Conservation (phyloP, 2,329 filamentous ascomycete genomes). For the Cercospora zeina region DNA sequence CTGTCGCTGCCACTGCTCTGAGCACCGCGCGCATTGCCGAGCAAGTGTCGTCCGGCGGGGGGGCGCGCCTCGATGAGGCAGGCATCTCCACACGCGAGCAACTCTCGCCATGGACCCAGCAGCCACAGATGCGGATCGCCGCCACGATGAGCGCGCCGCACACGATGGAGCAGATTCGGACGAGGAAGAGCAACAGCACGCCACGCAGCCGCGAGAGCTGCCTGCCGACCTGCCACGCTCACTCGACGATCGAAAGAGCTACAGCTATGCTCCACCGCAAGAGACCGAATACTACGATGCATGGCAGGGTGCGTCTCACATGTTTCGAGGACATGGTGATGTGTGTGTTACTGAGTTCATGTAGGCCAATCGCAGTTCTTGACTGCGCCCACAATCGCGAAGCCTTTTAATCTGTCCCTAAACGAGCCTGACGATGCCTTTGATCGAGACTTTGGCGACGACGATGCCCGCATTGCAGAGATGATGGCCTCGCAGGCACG, state of each 20-base stretch:
- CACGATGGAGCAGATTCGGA: slow-evolving; percentile 25
- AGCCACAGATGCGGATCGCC: slow-evolving; percentile 6
- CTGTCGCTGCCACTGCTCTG: neutral
- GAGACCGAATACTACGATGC: slow-evolving; percentile 99
- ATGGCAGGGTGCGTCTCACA: slow-evolving; percentile 75
- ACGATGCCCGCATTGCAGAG: slow-evolving; percentile 84
- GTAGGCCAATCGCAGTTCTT: slow-evolving; percentile 93
- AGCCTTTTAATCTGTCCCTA: slow-evolving; percentile 76
- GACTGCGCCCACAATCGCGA: slow-evolving; percentile 79
- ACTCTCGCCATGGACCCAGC: slow-evolving; percentile 26
- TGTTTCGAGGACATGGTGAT: neutral
- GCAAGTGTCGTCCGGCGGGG: neutral
- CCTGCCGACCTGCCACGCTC: slow-evolving; percentile 87
- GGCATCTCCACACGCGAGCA: slow-evolving; percentile 14
- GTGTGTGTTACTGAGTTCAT: slow-evolving; percentile 19
- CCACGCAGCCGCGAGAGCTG: slow-evolving; percentile 54
- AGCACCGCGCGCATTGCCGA: neutral
- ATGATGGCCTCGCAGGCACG: slow-evolving; percentile 92
- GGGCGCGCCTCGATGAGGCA: slow-evolving; percentile 13
- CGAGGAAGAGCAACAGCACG: slow-evolving; percentile 29
- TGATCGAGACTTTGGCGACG: slow-evolving; percentile 62
- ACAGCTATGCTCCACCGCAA: slow-evolving; percentile 62
- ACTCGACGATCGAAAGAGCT: slow-evolving; percentile 78
- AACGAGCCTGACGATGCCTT: slow-evolving; percentile 69
- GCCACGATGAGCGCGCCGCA: slow-evolving; percentile 18